Percentiles rank a stretch among this genome's conserved stretches.
These are phyloP conservation scores for Bathelium albidoporum DNA, from an alignment of 495 filamentous ascomycete genomes.

Conservation along the genomic window DNA sequence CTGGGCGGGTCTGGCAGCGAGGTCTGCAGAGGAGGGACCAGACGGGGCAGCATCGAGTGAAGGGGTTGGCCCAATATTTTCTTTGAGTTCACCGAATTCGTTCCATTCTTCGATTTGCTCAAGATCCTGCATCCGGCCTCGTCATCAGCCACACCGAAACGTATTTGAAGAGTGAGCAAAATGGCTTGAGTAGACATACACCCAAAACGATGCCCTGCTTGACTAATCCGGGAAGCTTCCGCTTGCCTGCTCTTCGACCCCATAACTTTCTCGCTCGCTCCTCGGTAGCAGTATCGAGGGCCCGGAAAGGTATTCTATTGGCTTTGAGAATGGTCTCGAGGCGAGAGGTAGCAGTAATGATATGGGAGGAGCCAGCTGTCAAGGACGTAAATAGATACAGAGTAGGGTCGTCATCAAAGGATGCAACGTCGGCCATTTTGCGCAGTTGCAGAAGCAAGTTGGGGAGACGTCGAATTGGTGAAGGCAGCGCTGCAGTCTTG, in stretches of 20 bases:
- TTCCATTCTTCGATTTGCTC: conserved; percentile 98
- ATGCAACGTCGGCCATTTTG: conserved; percentile 32
- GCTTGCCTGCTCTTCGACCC: conserved; percentile 64
- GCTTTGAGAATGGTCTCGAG: conserved; percentile 94
- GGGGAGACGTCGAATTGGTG: not conserved
- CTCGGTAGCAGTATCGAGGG: conserved; percentile 85
- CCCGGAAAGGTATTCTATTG: conserved; percentile 85
- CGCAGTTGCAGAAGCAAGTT: not conserved
- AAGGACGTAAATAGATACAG: conserved; percentile 92
- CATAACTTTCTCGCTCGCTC: conserved; percentile 85
- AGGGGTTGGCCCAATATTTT: conserved; percentile 50
- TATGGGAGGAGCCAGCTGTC: conserved; percentile 94
- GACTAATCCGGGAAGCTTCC: conserved; percentile 81
- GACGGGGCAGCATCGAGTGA: conserved; percentile 23
- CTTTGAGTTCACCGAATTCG: conserved; percentile 89
- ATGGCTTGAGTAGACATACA: conserved; percentile 44
- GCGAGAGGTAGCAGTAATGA: conserved; percentile 89
- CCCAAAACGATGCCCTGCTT: conserved; percentile 79
- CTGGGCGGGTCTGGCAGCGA: conserved; percentile 10
- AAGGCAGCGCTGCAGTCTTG: not conserved
- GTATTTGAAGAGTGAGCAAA: not conserved
- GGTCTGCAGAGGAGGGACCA: conserved; percentile 1
- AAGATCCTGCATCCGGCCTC: conserved; percentile 53
- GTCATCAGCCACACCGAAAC: conserved; percentile 2
- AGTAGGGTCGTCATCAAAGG: conserved; percentile 63